Percentiles rank a stretch among this genome's conserved stretches.
These are phyloP conservation scores for Papiliotrema laurentii DNA, from an alignment of 1,284 basidiomycete genomes.

Conservation along the genomic window DNA sequence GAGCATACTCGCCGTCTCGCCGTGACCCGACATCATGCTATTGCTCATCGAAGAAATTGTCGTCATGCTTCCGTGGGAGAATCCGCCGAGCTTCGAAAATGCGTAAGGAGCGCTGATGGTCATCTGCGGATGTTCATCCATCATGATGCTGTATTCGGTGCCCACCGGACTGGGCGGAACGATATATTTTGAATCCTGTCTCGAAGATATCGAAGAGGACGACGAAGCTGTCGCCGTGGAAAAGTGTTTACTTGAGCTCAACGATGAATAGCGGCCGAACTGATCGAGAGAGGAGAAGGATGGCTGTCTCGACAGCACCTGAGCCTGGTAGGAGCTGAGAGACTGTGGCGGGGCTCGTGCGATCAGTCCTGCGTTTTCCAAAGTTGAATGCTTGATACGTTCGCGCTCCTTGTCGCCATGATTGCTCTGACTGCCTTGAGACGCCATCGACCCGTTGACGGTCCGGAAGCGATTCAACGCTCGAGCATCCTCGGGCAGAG, in stretches of 20 bases:
- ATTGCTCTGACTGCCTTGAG: conserved; percentile 2
- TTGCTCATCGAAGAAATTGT: background rate
- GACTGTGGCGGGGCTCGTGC: background rate
- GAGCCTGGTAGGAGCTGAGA: background rate
- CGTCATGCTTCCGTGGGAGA: background rate
- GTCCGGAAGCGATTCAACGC: background rate
- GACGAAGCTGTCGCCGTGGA: conserved; percentile 14
- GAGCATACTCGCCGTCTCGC: conserved; percentile 12
- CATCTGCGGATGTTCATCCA: conserved; percentile 1
- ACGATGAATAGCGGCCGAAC: background rate
- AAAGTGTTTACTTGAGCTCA: conserved; percentile 4
- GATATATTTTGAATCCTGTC: background rate
- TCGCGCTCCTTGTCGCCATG: conserved; percentile 2
- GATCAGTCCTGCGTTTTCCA: conserved; percentile 1
- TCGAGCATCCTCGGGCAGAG: background rate
- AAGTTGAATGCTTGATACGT: conserved; percentile 1
- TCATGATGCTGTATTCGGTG: conserved; percentile 1
- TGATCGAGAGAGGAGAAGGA: background rate
- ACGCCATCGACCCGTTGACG: conserved; percentile 1
- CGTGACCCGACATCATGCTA: too few relatives aligned
- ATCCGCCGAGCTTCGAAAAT: background rate
- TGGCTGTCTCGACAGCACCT: too few relatives aligned
- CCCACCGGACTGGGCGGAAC: background rate
- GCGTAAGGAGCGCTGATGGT: too few relatives aligned
- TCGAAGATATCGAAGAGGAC: background rate